Conservation (phyloP, 148 eudicot genomes). For the Selenicereus undatus region DNA sequence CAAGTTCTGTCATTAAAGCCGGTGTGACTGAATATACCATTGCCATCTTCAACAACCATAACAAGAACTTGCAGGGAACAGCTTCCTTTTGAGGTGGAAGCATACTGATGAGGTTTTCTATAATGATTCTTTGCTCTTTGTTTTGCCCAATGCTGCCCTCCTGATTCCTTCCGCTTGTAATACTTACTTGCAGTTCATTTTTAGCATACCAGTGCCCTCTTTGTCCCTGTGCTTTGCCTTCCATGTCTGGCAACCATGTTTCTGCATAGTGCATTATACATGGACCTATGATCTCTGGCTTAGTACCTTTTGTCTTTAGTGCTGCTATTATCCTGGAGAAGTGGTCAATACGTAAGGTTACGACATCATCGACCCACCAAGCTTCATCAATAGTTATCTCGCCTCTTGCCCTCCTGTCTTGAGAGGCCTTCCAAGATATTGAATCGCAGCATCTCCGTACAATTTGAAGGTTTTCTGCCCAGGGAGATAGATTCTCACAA, state of each 20-base stretch:
- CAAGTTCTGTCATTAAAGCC: conserved; percentile 64
- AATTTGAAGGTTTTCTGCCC: conserved; percentile 74
- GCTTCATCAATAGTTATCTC: conserved; percentile 22
- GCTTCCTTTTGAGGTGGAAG: conserved; percentile 64
- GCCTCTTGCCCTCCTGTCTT: conserved; percentile 29
- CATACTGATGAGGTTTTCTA: conserved; percentile 65
- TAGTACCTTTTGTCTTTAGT: conserved; percentile 39
- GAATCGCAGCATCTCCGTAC: conserved; percentile 71
- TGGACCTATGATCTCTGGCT: conserved; percentile 46
- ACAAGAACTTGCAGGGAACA: conserved; percentile 56
- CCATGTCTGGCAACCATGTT: conserved; percentile 53
- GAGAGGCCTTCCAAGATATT: conserved; percentile 51
- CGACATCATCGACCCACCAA: conserved; percentile 60
- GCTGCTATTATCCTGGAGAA: conserved; percentile 58
- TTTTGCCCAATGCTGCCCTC: conserved; percentile 29
- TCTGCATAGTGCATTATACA: conserved; percentile 52
- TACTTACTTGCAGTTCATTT: conserved; percentile 42
- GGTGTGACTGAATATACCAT: conserved; percentile 48
- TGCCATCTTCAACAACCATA: conserved; percentile 60
- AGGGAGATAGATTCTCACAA: conserved; percentile 63
- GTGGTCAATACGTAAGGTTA: conserved; percentile 56
- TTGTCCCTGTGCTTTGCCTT: conserved; percentile 28
- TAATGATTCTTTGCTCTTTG: conserved; percentile 51
- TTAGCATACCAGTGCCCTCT: conserved; percentile 25
- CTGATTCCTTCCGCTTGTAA: conserved; percentile 35